A percentile compares a stretch with the other conserved stretches of the same genome.
Evolutionary conservation across 345 rosid species (phyloP).

Genomic region (Camelina hispida): DNA sequence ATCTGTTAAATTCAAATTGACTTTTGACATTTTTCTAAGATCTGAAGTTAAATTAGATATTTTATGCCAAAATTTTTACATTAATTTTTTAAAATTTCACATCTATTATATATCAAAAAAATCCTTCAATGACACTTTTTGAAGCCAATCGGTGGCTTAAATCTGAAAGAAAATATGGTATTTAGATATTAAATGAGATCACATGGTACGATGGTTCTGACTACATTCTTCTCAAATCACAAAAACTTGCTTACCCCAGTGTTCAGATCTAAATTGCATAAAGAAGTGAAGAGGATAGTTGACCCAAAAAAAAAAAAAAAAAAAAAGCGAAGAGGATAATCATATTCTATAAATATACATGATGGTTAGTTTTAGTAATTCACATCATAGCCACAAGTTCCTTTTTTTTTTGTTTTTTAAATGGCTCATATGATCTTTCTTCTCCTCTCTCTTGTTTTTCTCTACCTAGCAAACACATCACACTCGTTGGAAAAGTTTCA

Average conservation of each 20-base stretch:
- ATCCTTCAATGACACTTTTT: too few species aligned
- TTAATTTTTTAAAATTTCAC: too few species aligned
- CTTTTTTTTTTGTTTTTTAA: too few species aligned
- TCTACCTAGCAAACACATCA: slow-evolving; percentile 17
- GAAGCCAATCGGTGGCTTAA: too few species aligned
- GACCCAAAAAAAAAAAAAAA: too few species aligned
- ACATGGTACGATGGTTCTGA: background rate
- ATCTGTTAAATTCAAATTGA: too few species aligned
- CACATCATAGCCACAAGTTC: background rate
- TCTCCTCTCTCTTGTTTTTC: slow-evolving; percentile 6
- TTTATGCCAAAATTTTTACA: too few species aligned
- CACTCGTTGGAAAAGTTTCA: slow-evolving; percentile 4
- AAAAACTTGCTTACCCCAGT: background rate
- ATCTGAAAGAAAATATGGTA: background rate
- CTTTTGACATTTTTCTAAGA: too few species aligned
- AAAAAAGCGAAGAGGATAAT: background rate
- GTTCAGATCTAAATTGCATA: background rate
- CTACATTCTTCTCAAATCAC: too few species aligned
- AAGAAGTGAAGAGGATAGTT: background rate
- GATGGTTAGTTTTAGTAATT: background rate
- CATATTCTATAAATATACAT: slow-evolving; percentile 10
- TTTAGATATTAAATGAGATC: background rate
- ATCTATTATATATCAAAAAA: too few species aligned
- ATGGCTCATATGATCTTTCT: slow-evolving; percentile 22
- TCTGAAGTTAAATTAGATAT: too few species aligned